Conservation (phyloP, 192 early-diverging fungal genomes). For the Nowakowskiella sp. region DNA sequence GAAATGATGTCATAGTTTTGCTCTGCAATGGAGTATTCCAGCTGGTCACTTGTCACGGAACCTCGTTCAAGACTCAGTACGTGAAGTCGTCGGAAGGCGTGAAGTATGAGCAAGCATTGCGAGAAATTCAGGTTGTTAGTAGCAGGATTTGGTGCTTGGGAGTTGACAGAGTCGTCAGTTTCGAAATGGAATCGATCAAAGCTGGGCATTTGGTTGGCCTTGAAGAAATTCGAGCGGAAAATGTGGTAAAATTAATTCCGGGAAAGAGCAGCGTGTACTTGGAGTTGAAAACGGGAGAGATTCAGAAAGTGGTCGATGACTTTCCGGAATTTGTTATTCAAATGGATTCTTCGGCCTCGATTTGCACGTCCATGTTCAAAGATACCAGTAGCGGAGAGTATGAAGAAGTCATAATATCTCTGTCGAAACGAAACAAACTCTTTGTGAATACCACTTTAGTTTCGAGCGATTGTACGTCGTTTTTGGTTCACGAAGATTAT, state of each 20-base stretch:
- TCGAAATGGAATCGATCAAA: too few relatives aligned
- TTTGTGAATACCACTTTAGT: slow-evolving; percentile 65
- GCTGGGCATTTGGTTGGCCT: too few relatives aligned
- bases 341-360: neutral
- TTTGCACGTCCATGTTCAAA: slow-evolving; percentile 3
- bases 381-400: too few relatives aligned
- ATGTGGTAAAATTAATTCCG: neutral
- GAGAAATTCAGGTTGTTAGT: too few relatives aligned
- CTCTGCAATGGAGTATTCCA: slow-evolving; percentile 40
- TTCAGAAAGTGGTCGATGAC: slow-evolving; percentile 8
- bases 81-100: neutral
- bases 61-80: neutral
- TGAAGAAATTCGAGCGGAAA: too few relatives aligned
- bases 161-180: too few relatives aligned
- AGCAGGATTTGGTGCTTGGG: too few relatives aligned
- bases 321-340: neutral
- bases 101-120: too few relatives aligned
- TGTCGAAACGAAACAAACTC: slow-evolving; percentile 74
- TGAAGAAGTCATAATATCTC: slow-evolving; percentile 53
- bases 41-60: slow-evolving; percentile 30
- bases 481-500: slow-evolving; percentile 71
- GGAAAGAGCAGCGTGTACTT: slow-evolving; percentile 32
- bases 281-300: slow-evolving; percentile 35
- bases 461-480: slow-evolving; percentile 75
- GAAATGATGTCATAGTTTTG: slow-evolving; percentile 67